Base-by-base conservation (phyloP, 148 eudicot genomes). In the Amaranthus cruentus region DNA sequence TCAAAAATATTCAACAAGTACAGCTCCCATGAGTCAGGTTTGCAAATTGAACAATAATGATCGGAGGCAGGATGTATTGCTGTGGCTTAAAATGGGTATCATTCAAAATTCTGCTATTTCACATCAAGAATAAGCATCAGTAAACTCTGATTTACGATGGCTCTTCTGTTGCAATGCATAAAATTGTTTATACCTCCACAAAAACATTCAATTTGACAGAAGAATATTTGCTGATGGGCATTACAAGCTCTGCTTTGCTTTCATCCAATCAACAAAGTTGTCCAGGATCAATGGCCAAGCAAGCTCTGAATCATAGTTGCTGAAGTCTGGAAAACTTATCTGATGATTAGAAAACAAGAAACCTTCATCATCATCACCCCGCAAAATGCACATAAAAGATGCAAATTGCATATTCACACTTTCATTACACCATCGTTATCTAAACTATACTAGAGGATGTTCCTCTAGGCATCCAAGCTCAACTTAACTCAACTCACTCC, bases 241-340 rank as follows among this genome's bases (percentile, higher is more conserved):
- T 64, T 51, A 55, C 74, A 61, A 86, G 54, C 78, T 60, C 71
- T 87, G 83, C 77, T 88, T 91, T 57, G 88, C 88, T 81, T 81
- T 87, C 84, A 94, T 76, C 97, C 97, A 91, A 38, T 88, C 98
- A 61, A 91, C 98, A 82, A 91, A 95, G 75, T 90, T 90, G 88
- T 95, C 98, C 72, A 95, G 71, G 70, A 95, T 81, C 89, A 87
- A 84, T 1, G 98, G 98, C 98, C 98, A 95, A 54, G 97, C 96
- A 46, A 81, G 87, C 46, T 87, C 87, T 47, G 87, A 73, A 82
- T 95, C 87, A 61, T 95, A 91, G 79, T 88, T 90, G 78, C 76
- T 67, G 71, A 90, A 74, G 81, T 90, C 93, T 4, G 96, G 97
- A 73, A 91, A 95, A 69, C 85, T 91, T 73, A 87, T 86, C 99